These are phyloP conservation scores for Prunus fruticosa DNA, from an alignment of 306 rosid species.

Conservation along the genomic window DNA sequence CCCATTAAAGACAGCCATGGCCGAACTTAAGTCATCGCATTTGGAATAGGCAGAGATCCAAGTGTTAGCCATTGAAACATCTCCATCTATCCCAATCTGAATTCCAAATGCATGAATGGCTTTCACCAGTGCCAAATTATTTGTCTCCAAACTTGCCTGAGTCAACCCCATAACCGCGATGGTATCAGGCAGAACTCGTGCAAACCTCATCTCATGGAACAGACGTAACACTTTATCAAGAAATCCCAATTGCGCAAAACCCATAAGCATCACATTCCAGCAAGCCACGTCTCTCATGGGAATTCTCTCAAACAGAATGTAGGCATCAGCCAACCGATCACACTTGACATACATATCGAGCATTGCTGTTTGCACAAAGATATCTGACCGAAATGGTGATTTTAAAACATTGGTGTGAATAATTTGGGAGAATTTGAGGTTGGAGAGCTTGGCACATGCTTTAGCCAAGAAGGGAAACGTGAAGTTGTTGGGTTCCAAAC, in stretches of 20 bases:
- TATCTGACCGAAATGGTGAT: conserved; percentile 39
- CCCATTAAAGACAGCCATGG: conserved; percentile 41
- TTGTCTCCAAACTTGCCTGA: conserved; percentile 29
- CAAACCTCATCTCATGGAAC: conserved; percentile 46
- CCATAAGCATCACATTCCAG: conserved; percentile 63
- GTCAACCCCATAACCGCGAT: conserved; percentile 48
- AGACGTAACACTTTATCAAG: conserved; percentile 31
- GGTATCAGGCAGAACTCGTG: conserved; percentile 49
- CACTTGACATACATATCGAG: conserved; percentile 55
- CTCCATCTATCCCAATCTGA: conserved; percentile 37
- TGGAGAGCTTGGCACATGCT: conserved; percentile 47
- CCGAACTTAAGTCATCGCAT: conserved; percentile 42
- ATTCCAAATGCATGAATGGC: conserved; percentile 51
- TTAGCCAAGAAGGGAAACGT: conserved; percentile 45
- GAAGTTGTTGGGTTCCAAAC: conserved; percentile 42
- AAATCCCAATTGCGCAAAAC: conserved; percentile 43
- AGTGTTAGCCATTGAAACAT: conserved; percentile 57
- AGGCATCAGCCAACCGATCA: conserved; percentile 37
- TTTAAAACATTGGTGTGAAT: conserved; percentile 45
- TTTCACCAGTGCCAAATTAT: conserved; percentile 34
- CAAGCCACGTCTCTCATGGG: conserved; percentile 47
- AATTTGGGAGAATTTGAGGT: conserved; percentile 36
- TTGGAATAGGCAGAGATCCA: conserved; percentile 68
- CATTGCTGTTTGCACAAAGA: conserved; percentile 48
- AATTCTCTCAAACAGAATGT: conserved; percentile 47